Conservation (phyloP, 2,329 filamentous ascomycete species). For the Talaromyces sp. region DNA sequence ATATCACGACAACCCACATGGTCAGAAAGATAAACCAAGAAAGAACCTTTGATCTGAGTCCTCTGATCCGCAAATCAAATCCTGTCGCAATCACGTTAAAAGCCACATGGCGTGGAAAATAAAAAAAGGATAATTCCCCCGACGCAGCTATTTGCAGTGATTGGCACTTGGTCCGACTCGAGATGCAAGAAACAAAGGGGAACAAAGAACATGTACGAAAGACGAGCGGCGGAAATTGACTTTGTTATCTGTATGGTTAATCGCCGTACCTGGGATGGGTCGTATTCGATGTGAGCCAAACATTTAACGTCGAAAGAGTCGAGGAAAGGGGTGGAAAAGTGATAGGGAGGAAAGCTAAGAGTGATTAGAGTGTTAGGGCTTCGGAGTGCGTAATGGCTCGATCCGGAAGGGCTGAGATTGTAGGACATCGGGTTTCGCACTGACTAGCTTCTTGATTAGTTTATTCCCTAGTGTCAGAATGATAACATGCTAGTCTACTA, state of each 20-base stretch:
- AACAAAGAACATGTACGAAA: neutral
- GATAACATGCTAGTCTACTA: neutral
- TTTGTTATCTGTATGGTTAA: neutral
- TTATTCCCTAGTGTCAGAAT: neutral
- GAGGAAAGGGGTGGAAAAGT: conserved; percentile 11
- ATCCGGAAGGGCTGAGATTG: neutral
- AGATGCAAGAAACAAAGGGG: neutral
- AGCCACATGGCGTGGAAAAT: conserved; percentile 16
- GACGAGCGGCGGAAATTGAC: neutral
- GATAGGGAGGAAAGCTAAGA: conserved; percentile 15
- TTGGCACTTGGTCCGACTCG: neutral
- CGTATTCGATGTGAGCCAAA: neutral
- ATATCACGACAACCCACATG: conserved; percentile 11
- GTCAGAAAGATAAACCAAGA: neutral
- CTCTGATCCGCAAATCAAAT: neutral
- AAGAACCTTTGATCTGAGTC: neutral
- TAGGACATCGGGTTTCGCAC: neutral
- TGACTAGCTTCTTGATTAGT: neutral
- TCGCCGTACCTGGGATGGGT: neutral
- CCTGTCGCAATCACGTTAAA: neutral
- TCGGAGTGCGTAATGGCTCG: neutral
- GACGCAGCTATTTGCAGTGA: conserved; percentile 2
- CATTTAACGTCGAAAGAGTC: neutral
- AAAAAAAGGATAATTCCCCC: conserved; percentile 6
- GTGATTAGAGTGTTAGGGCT: neutral